Evolutionary conservation across 2,329 filamentous ascomycete genomes (phyloP).

Genomic region (Neofusicoccum umdonicola): DNA sequence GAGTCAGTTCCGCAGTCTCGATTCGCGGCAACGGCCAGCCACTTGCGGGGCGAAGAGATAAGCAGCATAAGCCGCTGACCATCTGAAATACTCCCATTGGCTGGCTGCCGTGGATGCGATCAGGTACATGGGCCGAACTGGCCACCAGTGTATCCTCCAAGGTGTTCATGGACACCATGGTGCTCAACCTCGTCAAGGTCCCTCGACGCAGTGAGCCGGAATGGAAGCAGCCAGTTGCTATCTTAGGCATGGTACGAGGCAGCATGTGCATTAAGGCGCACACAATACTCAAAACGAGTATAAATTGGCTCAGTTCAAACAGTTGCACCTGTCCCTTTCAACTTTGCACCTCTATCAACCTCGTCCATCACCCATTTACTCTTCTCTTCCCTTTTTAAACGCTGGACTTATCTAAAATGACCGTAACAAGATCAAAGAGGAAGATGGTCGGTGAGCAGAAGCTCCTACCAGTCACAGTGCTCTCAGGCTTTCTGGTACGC

Average conservation of each 20-base stretch:
- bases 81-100: not conserved
- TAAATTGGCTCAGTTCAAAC: not conserved
- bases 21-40: not conserved
- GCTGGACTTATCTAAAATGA: not conserved
- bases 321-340: too few relatives aligned
- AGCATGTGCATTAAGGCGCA: not conserved
- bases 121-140: not conserved
- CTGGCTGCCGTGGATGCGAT: not conserved
- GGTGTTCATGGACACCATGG: conserved; percentile 8
- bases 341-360: not conserved
- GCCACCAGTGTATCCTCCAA: not conserved
- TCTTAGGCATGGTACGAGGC: not conserved
- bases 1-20: not conserved
- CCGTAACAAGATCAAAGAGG: not conserved
- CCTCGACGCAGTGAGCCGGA: not conserved
- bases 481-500: conserved; percentile 59
- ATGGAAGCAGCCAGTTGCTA: not conserved
- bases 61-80: not conserved
- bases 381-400: not conserved
- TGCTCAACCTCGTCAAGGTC: not conserved
- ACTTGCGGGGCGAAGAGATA: not conserved
- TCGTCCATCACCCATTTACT: not conserved
- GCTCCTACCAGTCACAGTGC: conserved; percentile 57
- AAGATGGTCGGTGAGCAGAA: conserved; percentile 21
- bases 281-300: not conserved